These are phyloP conservation scores for Amborella trichopoda DNA, from an alignment of 164 flowering plant species.

Conservation along the genomic window DNA sequence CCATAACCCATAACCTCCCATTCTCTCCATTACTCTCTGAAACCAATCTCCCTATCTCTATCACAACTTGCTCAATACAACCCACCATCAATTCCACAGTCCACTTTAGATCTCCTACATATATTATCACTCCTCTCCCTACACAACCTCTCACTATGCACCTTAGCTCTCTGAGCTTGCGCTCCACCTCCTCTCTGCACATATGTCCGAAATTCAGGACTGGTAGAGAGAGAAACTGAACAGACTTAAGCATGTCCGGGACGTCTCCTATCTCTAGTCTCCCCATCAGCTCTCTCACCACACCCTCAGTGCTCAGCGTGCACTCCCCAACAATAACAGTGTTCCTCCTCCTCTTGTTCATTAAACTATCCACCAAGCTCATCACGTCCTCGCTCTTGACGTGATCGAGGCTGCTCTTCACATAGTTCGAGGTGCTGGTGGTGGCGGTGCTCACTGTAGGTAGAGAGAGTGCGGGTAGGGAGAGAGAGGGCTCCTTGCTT, in stretches of 20 bases:
- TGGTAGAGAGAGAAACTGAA: constrained; percentile 44
- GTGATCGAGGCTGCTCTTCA: constrained; percentile 14
- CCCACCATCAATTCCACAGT: constrained; percentile 41
- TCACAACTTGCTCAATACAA: constrained; percentile 35
- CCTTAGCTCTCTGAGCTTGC: constrained; percentile 52
- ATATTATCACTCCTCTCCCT: constrained; percentile 45
- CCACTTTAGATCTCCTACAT: constrained; percentile 89
- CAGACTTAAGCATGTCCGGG: constrained; percentile 32
- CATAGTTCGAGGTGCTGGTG: constrained; percentile 9
- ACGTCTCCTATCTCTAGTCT: constrained; percentile 56
- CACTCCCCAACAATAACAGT: constrained; percentile 66
- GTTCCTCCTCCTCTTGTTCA: constrained; percentile 35
- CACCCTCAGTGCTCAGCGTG: constrained; percentile 33
- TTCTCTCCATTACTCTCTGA: constrained; percentile 32
- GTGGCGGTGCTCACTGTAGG: constrained; percentile 9
- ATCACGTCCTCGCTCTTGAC: constrained; percentile 37
- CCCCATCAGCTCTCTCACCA: constrained; percentile 47
- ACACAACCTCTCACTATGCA: constrained; percentile 30
- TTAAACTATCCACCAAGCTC: constrained; percentile 42
- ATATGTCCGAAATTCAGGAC: constrained; percentile 30
- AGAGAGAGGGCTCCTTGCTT: constrained; percentile 27
- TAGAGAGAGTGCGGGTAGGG: background rate
- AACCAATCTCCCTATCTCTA: constrained; percentile 64
- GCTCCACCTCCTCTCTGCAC: constrained; percentile 51
- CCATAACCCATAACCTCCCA: constrained; percentile 67